phyloP scores from a whole-genome alignment of 495 filamentous ascomycete species.

The Podospora pseudocomata region DNA sequence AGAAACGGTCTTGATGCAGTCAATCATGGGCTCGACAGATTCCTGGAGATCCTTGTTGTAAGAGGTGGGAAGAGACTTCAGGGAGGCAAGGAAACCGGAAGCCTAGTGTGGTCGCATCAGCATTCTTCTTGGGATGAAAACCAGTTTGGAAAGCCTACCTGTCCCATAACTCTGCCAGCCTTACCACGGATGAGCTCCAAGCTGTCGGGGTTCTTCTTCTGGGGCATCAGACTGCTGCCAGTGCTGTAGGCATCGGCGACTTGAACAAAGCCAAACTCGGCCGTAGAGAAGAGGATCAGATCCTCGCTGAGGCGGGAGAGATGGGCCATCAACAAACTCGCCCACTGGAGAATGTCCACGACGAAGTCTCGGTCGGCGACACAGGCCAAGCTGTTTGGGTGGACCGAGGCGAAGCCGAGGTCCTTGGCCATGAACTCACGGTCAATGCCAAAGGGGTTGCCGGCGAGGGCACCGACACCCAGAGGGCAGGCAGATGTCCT shows the following conservation, averaged over 20 bases:
- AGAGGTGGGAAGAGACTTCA: slow-evolving; percentile 83
- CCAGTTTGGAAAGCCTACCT: slow-evolving; percentile 51
- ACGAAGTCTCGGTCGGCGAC: slow-evolving; percentile 88
- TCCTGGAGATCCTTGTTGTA: slow-evolving; percentile 98
- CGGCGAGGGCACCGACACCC: slow-evolving; percentile 83
- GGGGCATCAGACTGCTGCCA: slow-evolving; percentile 83
- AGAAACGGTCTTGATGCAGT: slow-evolving; percentile 78
- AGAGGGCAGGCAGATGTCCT: slow-evolving; percentile 77
- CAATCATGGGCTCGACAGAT: slow-evolving; percentile 80
- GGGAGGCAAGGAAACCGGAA: slow-evolving; percentile 76
- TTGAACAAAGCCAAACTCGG: slow-evolving; percentile 78
- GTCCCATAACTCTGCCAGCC: slow-evolving; percentile 76
- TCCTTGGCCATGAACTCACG: slow-evolving; percentile 84
- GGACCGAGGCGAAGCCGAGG: slow-evolving; percentile 77
- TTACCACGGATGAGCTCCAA: slow-evolving; percentile 89
- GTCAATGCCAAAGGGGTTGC: slow-evolving; percentile 88
- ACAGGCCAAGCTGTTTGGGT: slow-evolving; percentile 80
- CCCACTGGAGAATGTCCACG: slow-evolving; percentile 89
- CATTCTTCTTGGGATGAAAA: not conserved
- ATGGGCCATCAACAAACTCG: slow-evolving; percentile 77
- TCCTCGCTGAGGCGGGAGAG: slow-evolving; percentile 86
- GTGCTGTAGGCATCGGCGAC: slow-evolving; percentile 85
- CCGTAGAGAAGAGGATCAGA: slow-evolving; percentile 79
- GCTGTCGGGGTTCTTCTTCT: slow-evolving; percentile 78
- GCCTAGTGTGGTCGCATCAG: slow-evolving; percentile 6